phyloP scores from a whole-genome alignment of 2,329 filamentous ascomycete species.

The Aspergillus pseudoglaucus region DNA sequence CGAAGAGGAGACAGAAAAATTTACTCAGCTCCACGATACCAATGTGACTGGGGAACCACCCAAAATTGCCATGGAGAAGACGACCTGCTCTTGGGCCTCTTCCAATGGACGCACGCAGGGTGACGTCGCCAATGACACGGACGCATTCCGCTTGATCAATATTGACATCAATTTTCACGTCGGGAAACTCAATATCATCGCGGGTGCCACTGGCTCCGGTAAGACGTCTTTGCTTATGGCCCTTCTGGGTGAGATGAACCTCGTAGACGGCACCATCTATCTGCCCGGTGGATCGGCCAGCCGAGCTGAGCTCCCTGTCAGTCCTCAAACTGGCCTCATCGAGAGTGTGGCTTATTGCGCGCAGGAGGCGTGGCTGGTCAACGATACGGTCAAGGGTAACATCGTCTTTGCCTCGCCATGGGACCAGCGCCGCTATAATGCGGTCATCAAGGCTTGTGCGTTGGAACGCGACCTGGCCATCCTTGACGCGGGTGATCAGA shows the following conservation, averaged over 20 bases:
- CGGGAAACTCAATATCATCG: slow-evolving; percentile 84
- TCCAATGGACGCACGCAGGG: slow-evolving; percentile 48
- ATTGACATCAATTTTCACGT: slow-evolving; percentile 75
- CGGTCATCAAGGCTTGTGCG: slow-evolving; percentile 86
- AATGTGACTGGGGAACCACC: slow-evolving; percentile 64
- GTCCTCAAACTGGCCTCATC: slow-evolving; percentile 77
- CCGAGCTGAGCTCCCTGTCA: slow-evolving; percentile 73
- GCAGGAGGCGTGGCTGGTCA: slow-evolving; percentile 94
- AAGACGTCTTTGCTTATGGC: slow-evolving; percentile 97
- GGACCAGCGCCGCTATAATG: slow-evolving; percentile 74
- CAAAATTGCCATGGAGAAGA: slow-evolving; percentile 76
- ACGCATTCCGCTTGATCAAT: slow-evolving; percentile 76
- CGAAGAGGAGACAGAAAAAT: slow-evolving; percentile 95
- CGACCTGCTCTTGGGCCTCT: slow-evolving; percentile 83
- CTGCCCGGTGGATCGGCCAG: slow-evolving; percentile 73
- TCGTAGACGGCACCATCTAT: slow-evolving; percentile 71
- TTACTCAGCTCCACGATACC: slow-evolving; percentile 68
- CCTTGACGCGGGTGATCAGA: slow-evolving; percentile 85
- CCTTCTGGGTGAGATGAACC: slow-evolving; percentile 89
- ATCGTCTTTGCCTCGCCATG: slow-evolving; percentile 81
- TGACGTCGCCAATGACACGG: slow-evolving; percentile 56
- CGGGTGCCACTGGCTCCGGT: slow-evolving; percentile 86
- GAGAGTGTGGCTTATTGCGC: slow-evolving; percentile 95
- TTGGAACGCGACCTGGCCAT: slow-evolving; percentile 88
- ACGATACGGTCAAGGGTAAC: slow-evolving; percentile 91